phyloP scores from a whole-genome alignment of 257 asterid species.

The Primulina tabacum region DNA sequence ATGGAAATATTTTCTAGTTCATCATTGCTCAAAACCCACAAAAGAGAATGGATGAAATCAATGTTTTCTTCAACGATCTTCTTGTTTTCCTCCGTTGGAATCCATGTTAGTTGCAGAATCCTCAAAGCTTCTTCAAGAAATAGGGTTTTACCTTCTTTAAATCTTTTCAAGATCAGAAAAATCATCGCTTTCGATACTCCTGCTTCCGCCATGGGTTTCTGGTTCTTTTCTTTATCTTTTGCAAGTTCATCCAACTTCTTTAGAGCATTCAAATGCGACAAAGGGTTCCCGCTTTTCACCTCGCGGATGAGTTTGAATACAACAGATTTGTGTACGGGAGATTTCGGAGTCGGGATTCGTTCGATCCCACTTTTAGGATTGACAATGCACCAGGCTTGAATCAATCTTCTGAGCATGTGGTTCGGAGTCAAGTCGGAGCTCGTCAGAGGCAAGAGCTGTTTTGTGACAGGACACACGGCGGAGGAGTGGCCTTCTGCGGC shows the following conservation, averaged over 20 bases:
- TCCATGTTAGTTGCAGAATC: constrained; percentile 54
- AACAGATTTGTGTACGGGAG: constrained; percentile 40
- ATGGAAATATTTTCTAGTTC: constrained; percentile 23
- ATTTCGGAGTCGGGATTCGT: constrained; percentile 72
- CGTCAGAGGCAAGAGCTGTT: constrained; percentile 46
- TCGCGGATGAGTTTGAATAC: constrained; percentile 54
- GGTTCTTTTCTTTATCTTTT: constrained; percentile 45
- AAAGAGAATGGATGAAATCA: constrained; percentile 41
- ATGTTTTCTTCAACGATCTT: constrained; percentile 38
- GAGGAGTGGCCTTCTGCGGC: constrained; percentile 13
- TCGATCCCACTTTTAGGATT: constrained; percentile 62
- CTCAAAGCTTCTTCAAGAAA: constrained; percentile 56
- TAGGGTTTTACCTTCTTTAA: constrained; percentile 25
- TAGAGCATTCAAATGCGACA: constrained; percentile 27
- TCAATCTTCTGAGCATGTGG: constrained; percentile 76
- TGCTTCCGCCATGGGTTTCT: constrained; percentile 52
- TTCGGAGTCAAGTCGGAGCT: constrained; percentile 71
- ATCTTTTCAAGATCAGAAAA: constrained; percentile 33
- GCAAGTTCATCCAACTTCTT: constrained; percentile 49
- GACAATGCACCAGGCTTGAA: constrained; percentile 76
- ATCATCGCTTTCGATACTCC: constrained; percentile 56
- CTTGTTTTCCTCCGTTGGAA: constrained; percentile 36
- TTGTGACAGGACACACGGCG: constrained; percentile 64
- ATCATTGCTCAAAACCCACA: constrained; percentile 39
- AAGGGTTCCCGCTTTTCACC: constrained; percentile 13